Evolutionary conservation across 306 rosid genomes (phyloP).

Genomic region (Rosa rugosa): DNA sequence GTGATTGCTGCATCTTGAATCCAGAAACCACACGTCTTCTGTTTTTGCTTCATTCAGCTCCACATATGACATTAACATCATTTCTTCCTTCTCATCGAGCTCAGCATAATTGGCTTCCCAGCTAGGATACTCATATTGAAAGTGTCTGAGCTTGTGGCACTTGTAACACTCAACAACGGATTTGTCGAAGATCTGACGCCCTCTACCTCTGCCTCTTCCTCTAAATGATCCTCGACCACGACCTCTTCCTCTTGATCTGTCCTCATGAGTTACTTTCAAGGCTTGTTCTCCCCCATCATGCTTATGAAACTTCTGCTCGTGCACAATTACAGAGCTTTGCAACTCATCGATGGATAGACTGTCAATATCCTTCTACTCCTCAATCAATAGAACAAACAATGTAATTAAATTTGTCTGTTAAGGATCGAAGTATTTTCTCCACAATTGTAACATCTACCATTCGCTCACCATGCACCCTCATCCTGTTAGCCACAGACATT

Average conservation of each 20-base stretch:
- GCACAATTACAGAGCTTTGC: background rate
- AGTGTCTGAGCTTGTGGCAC: background rate
- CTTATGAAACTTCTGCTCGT: background rate
- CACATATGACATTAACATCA: too few relatives aligned
- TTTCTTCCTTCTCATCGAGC: background rate
- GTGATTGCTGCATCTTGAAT: background rate
- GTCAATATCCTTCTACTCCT: background rate
- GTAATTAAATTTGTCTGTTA: background rate
- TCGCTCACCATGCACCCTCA: background rate
- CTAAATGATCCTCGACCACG: too few relatives aligned
- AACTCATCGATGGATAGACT: background rate
- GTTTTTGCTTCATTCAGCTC: background rate
- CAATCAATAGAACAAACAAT: background rate
- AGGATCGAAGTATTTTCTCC: background rate
- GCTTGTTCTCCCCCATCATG: background rate
- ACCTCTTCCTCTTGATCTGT: background rate
- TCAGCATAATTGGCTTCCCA: background rate
- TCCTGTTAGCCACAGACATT: background rate
- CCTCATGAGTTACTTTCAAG: background rate
- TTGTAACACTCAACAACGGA: background rate
- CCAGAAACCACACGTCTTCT: background rate
- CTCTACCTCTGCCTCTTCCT: background rate
- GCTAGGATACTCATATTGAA: background rate
- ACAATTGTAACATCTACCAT: background rate
- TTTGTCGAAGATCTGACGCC: background rate